These are phyloP conservation scores for Alternaria dauci DNA, from an alignment of 2,329 filamentous ascomycete genomes.

Conservation along the genomic window DNA sequence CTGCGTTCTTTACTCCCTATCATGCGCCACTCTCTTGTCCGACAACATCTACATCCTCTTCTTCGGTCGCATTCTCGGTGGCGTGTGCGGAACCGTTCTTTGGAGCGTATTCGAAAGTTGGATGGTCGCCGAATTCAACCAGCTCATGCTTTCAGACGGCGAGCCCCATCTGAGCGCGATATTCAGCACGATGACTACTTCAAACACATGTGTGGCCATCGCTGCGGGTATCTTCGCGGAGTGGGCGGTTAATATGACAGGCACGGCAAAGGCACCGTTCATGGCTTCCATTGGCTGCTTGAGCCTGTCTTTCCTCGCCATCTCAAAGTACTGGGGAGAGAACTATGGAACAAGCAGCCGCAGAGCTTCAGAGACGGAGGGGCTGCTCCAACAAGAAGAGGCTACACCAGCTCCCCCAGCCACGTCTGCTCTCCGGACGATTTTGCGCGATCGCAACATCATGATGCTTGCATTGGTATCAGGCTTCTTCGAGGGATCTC, in stretches of 20 bases:
- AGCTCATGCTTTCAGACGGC: conserved; percentile 54
- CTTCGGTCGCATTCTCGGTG: conserved; percentile 63
- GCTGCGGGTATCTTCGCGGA: conserved; percentile 63
- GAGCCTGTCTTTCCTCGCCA: conserved; percentile 55
- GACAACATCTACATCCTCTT: conserved; percentile 59
- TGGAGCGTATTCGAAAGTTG: conserved; percentile 69
- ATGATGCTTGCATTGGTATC: conserved; percentile 62
- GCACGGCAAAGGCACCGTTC: conserved; percentile 62
- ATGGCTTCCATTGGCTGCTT: conserved; percentile 58
- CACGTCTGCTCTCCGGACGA: conserved; percentile 34
- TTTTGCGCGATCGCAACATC: conserved; percentile 57
- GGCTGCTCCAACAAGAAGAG: conserved; percentile 40
- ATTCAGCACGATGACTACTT: conserved; percentile 64
- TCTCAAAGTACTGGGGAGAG: conserved; percentile 61
- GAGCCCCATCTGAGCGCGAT: conserved; percentile 59
- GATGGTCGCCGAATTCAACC: conserved; percentile 67
- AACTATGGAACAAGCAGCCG: conserved; percentile 56
- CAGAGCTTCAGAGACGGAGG: conserved; percentile 27
- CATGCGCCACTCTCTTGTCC: conserved; percentile 62
- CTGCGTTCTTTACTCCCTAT: conserved; percentile 62
- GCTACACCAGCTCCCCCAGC: conserved; percentile 28
- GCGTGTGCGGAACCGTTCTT: conserved; percentile 64
- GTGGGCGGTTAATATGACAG: conserved; percentile 57
- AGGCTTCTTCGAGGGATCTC: conserved; percentile 67
- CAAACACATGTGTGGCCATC: conserved; percentile 59